These are phyloP conservation scores for Diospyros kaki DNA, from an alignment of 148 eudicot species.

Conservation along the genomic window DNA sequence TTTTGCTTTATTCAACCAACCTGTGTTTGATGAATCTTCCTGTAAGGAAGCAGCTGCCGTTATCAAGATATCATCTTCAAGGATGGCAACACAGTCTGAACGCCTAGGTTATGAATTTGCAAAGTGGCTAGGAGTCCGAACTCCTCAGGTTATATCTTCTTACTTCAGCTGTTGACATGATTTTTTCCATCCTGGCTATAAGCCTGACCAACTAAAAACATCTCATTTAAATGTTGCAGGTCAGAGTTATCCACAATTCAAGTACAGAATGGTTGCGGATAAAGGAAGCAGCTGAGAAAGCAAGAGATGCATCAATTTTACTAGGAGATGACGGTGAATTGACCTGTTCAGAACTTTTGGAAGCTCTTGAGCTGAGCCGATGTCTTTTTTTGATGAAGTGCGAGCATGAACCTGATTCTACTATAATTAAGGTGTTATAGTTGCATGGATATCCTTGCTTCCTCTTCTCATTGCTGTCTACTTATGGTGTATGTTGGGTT, in stretches of 20 bases:
- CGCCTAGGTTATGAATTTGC: conserved; percentile 98
- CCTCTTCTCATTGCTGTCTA: conserved; percentile 15
- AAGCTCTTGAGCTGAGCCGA: conserved; percentile 99
- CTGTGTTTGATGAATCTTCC: conserved; percentile 44
- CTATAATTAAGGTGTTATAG: conserved; percentile 14
- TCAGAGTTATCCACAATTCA: conserved; percentile 82
- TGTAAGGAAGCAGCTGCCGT: conserved; percentile 89
- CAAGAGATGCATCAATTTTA: conserved; percentile 58
- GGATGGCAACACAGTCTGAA: conserved; percentile 99
- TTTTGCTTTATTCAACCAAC: conserved; percentile 79
- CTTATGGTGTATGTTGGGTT: not conserved
- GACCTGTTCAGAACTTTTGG: conserved; percentile 94
- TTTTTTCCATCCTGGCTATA: conserved; percentile 6
- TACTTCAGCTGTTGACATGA: conserved; percentile 10
- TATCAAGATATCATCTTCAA: conserved; percentile 89
- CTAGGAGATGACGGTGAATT: conserved; percentile 90
- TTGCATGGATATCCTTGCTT: conserved; percentile 6
- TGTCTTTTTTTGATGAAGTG: conserved; percentile 88
- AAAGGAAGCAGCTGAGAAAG: conserved; percentile 91
- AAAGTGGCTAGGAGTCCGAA: conserved; percentile 88
- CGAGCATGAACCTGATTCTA: conserved; percentile 11
- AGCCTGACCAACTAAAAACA: not conserved
- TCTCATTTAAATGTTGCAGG: conserved; percentile 35
- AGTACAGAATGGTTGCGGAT: conserved; percentile 87
- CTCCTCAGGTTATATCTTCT: conserved; percentile 70